Conservation (phyloP, 371 early-diverging fungal species). For the Parasitella parasitica region DNA sequence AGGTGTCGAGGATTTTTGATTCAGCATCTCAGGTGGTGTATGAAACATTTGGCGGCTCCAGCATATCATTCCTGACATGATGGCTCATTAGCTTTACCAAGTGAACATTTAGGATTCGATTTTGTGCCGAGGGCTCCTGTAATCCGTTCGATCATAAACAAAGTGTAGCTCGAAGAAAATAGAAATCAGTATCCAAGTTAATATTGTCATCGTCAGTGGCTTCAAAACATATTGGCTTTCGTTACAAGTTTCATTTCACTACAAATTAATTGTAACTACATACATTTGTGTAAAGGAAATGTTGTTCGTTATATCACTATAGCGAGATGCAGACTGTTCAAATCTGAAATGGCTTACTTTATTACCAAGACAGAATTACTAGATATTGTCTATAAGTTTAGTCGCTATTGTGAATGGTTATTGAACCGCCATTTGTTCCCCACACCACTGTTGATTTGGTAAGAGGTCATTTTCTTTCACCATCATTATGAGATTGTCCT, state of each 20-base stretch:
- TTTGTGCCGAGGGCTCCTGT: too few relatives aligned
- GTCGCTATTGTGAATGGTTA: background rate
- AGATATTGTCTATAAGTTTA: background rate
- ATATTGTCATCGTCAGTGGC: background rate
- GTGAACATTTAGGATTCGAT: too few relatives aligned
- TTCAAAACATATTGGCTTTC: background rate
- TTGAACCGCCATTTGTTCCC: background rate
- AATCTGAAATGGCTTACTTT: background rate
- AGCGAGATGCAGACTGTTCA: background rate
- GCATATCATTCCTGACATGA: too few relatives aligned
- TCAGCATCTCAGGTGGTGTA: too few relatives aligned
- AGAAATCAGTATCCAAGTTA: background rate
- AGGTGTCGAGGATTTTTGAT: too few relatives aligned
- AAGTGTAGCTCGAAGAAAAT: too few relatives aligned
- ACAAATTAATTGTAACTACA: slow-evolving; percentile 3
- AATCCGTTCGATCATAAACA: too few relatives aligned
- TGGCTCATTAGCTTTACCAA: too few relatives aligned
- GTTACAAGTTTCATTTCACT: slow-evolving; percentile 2
- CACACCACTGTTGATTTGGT: background rate
- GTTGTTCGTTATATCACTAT: background rate
- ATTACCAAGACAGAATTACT: background rate
- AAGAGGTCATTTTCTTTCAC: background rate
- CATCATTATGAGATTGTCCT: background rate
- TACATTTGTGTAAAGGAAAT: slow-evolving; percentile 3
- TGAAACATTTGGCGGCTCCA: too few relatives aligned